phyloP scores from a whole-genome alignment of 306 rosid genomes.

The Prosopis cineraria region DNA sequence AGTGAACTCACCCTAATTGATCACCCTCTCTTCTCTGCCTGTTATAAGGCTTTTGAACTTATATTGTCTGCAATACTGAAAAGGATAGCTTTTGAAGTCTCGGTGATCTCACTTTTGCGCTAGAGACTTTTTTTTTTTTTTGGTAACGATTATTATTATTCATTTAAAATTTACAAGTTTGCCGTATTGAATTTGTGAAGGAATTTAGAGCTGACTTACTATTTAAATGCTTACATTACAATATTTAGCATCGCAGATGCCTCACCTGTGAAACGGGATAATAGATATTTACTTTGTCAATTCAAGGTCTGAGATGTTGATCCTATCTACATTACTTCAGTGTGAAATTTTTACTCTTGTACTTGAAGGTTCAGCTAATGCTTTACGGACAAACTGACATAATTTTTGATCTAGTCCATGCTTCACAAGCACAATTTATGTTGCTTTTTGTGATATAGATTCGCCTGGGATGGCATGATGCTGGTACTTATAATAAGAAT shows the following conservation, averaged over 20 bases:
- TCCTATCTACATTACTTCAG: conserved; percentile 9
- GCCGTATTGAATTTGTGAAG: background rate
- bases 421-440: conserved; percentile 10
- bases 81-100: background rate
- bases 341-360: background rate
- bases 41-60: background rate
- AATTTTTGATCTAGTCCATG: conserved; percentile 3
- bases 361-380: background rate
- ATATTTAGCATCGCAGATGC: background rate
- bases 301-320: background rate
- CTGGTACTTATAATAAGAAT: conserved; percentile 91
- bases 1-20: background rate
- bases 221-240: background rate
- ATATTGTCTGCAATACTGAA: background rate
- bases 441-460: conserved; percentile 56
- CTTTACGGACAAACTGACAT: background rate
- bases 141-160: background rate
- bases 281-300: background rate
- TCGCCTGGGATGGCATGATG: conserved; percentile 98
- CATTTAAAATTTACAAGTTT: background rate
- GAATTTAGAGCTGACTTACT: background rate
- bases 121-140: background rate
- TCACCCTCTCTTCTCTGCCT: background rate
- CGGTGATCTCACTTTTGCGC: background rate
- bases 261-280: background rate